Base-by-base conservation (phyloP, 352 stramenopile species). In the Plasmopara viticola region DNA sequence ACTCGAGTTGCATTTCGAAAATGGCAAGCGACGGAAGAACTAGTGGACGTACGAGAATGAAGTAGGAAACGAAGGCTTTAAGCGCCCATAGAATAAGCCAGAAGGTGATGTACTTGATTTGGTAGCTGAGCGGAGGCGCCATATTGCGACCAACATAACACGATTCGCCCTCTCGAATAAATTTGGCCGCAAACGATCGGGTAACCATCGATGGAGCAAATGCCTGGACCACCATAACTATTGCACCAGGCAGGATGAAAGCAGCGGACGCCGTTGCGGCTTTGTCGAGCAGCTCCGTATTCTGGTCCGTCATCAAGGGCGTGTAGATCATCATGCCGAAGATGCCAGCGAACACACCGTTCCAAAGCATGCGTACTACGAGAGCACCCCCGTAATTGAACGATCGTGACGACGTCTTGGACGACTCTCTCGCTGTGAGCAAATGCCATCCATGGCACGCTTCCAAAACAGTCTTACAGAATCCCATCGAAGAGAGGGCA, bases 91-190 rank as follows among this genome's bases (percentile, higher is more conserved):
- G 53, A 0, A 86, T 28, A 5, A 88, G 14, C 78, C 78, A 88
- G 50, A 64, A 88, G 9, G 58, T 71, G 38, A 84, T 84, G 58
- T 87, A 87, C 68, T 77, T 74, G 44, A 81, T 44, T 37, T 83
- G 72, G 53, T 67, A 85, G 39, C 54, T 66, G 6, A 80, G 38
- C n/a, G 74, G 72, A 35, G 72, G 77, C 35, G 77, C 62, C 74
- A 87, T 87, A 54, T 87, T 75, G 28, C 77, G 74, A 14, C 77
- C 77, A 10, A 84, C 74, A 47, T 76, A 87, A 64, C 74, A 87
- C 5, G 56, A 57, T 46, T 85, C 74, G 33, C 77, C 77, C 63
- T 87, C 77, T 41, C 77, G 74, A 28, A 87, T 72, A 47, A 87
- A 87, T 53, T 87, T 87, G 53, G 68, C 70, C 10, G 70, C 69